Percentiles rank a stretch among this genome's conserved stretches.
These are phyloP conservation scores for Sugiyamaella sp. DNA, from an alignment of 1,139 yeast genomes.

Conservation along the genomic window DNA sequence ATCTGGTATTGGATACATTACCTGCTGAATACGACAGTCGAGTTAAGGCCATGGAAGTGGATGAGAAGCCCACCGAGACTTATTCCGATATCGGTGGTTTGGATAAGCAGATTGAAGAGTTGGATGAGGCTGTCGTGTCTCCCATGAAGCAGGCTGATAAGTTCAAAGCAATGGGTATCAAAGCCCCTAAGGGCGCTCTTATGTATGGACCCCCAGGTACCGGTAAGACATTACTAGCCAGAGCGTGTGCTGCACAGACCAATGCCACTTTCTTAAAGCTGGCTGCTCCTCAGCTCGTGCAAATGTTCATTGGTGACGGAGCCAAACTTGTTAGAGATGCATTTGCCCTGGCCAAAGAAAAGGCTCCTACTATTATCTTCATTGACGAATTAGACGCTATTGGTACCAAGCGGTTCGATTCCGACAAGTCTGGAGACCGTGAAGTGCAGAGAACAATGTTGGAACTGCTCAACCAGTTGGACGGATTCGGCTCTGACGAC, in stretches of 20 bases:
- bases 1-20: slow-evolving; percentile 86
- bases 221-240: slow-evolving; percentile 93
- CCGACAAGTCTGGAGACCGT: slow-evolving; percentile 96
- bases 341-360: slow-evolving; percentile 96
- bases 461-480: slow-evolving; percentile 93
- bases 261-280: slow-evolving; percentile 96
- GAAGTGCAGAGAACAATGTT: slow-evolving; percentile 99
- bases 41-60: slow-evolving; percentile 99
- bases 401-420: slow-evolving; percentile 97
- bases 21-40: slow-evolving; percentile 98
- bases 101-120: slow-evolving; percentile 96
- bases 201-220: slow-evolving; percentile 99
- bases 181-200: slow-evolving; percentile 97
- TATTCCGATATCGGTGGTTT: slow-evolving; percentile 97
- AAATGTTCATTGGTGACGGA: slow-evolving; percentile 99
- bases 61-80: slow-evolving; percentile 96
- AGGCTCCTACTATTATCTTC: slow-evolving; percentile 96
- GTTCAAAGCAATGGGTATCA: slow-evolving; percentile 88
- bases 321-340: slow-evolving; percentile 98
- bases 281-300: slow-evolving; percentile 98
- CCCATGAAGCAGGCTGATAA: slow-evolving; percentile 99
- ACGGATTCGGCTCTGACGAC: slow-evolving; percentile 98
- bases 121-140: slow-evolving; percentile 95
- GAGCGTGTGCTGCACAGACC: slow-evolving; percentile 99
- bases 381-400: slow-evolving; percentile 98